Conservation (phyloP, 768 basidiomycete species). For the Trametes meyenii region DNA sequence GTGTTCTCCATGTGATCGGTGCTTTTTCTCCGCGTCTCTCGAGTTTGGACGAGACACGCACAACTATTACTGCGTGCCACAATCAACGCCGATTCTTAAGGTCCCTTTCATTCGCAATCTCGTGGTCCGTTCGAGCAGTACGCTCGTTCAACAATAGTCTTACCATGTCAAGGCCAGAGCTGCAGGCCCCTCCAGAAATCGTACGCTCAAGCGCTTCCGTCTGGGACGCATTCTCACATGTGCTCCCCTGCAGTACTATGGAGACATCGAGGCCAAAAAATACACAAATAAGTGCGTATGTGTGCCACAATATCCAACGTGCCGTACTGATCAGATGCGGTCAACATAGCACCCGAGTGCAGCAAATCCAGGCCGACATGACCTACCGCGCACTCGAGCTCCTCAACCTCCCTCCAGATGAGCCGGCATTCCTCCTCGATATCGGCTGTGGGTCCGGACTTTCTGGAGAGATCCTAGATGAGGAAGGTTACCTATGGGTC, state of each 20-base stretch:
- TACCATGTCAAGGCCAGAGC: conserved; percentile 62
- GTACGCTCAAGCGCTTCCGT: conserved; percentile 47
- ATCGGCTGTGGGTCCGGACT: conserved; percentile 98
- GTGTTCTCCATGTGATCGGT: conserved; percentile 10
- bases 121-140: too few relatives aligned
- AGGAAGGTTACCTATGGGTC: conserved; percentile 91
- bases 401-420: conserved; percentile 75
- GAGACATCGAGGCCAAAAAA: conserved; percentile 92
- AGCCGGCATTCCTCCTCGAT: conserved; percentile 87
- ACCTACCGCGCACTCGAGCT: conserved; percentile 94
- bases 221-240: background rate
- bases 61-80: too few relatives aligned
- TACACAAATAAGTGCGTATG: conserved; percentile 87
- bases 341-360: conserved; percentile 80
- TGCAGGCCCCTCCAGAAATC: conserved; percentile 68
- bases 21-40: conserved; percentile 5
- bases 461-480: conserved; percentile 94
- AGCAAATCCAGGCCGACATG: conserved; percentile 97
- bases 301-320: background rate
- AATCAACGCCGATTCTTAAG: too few relatives aligned
- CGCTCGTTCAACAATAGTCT: background rate
- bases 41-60: too few relatives aligned
- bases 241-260: conserved; percentile 77
- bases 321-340: background rate
- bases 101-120: too few relatives aligned